Evolutionary conservation across 129 eudicot species (phyloP), one percentile per base, ranked within the genome.

Genomic region (Calendula officinalis): DNA sequence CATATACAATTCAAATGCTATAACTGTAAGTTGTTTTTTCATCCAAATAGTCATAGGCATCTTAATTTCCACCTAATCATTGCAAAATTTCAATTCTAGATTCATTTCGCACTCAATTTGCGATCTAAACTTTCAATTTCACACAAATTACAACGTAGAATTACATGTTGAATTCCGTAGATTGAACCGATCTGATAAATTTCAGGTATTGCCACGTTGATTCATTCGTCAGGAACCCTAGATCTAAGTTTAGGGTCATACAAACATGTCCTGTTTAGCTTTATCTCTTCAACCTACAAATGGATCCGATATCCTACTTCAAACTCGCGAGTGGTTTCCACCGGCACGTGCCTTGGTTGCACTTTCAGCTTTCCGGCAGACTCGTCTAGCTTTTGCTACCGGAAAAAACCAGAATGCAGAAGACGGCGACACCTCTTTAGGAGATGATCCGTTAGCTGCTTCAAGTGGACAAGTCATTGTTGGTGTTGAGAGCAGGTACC

Each of bases 251-350:
- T 71, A 69, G 44, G 51, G 66, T 38, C 60, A 30, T 6, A 52
- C 50, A 40, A 37, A 16, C 35, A 92, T 92, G 98, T 88, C 98
- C 6, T 92, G 98, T 65, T 71, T 92, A 72, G 98, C 98, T 27
- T 74, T 92, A 10, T 79, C 98, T 3, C 85, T 92, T 6, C 98
- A 92, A 67, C 98, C 98, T 16, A 57, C 94, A 0, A 87, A 82
- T 37, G 98, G 98, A 64, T 84, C 98, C 67, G 96, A 92, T 64
- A 77, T 88, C 59, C 71, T 92, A 27, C 95, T 92, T 67, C 98
- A 92, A 62, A 88, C 98, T 52, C 98, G 98, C 27, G 98, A 92
- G 68, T 92, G 98, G 98, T 88, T 92, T 64, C 96, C 98, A 1
- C 98, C 98, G 2, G 83, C 96, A 8, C 85, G 98, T 41, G 96